A percentile compares a stretch with the other conserved stretches of the same genome.
Conservation (phyloP, 176 grass and related monocot genomes). For the Triticum monococcum region DNA sequence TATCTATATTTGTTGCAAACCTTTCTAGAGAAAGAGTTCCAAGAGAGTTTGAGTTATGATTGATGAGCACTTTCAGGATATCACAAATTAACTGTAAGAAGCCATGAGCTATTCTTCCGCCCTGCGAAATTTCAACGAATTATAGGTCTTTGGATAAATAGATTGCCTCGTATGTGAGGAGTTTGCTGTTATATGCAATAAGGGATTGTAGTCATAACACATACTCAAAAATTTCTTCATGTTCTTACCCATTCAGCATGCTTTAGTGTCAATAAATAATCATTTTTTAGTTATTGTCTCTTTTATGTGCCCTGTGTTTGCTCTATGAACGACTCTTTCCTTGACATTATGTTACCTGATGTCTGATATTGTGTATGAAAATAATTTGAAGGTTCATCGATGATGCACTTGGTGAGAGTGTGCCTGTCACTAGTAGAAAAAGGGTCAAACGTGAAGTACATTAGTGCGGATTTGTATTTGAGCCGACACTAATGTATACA, state of each 20-base stretch:
- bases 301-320: slow-evolving; percentile 7
- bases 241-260: slow-evolving; percentile 17
- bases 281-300: neutral
- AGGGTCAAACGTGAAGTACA: too few species aligned
- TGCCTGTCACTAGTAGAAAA: too few species aligned
- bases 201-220: neutral
- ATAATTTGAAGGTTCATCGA: slow-evolving; percentile 77
- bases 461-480: too few species aligned
- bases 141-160: neutral
- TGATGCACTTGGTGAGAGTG: slow-evolving; percentile 71
- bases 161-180: neutral
- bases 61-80: neutral
- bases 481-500: too few species aligned
- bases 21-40: neutral
- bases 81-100: slow-evolving; percentile 5
- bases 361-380: slow-evolving; percentile 31
- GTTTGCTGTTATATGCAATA: neutral
- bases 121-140: neutral
- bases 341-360: slow-evolving; percentile 4
- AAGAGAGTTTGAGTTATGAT: neutral
- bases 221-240: neutral
- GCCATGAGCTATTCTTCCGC: neutral
- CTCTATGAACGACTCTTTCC: neutral
- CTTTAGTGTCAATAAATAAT: slow-evolving; percentile 14
- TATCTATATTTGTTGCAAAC: neutral